phyloP scores from a whole-genome alignment of 106 monocot genomes.

The Dactylorhiza incarnata region DNA sequence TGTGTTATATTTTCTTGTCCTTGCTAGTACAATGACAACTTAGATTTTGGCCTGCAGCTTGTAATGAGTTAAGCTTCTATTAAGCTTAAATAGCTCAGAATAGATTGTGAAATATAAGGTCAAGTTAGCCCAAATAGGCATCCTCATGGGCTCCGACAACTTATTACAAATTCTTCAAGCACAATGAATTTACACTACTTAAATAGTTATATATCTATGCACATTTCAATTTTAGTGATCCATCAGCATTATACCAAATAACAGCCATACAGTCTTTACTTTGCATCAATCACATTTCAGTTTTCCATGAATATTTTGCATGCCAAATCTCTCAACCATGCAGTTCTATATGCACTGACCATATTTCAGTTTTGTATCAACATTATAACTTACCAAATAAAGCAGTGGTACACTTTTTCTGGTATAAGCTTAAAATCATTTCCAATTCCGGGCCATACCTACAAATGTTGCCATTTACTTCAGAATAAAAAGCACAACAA shows the following conservation, averaged over 20 bases:
- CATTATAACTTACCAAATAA: background rate
- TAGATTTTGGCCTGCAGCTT: background rate
- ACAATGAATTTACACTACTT: background rate
- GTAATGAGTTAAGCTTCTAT: background rate
- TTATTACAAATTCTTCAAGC: background rate
- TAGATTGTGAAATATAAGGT: background rate
- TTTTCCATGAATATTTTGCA: background rate
- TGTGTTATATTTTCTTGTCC: background rate
- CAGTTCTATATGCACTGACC: background rate
- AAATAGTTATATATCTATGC: background rate
- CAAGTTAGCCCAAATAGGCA: background rate
- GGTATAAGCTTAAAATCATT: background rate
- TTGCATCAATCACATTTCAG: background rate
- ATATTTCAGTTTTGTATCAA: background rate
- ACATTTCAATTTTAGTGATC: background rate
- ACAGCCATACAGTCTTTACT: background rate
- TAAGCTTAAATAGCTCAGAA: conserved; percentile 1
- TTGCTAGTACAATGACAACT: background rate
- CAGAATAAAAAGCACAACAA: background rate
- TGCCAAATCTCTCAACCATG: background rate
- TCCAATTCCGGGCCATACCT: background rate
- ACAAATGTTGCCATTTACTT: background rate
- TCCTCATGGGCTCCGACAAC: background rate
- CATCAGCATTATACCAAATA: background rate
- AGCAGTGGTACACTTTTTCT: background rate